Evolutionary conservation across 2,329 filamentous ascomycete genomes (phyloP).

Genomic region (Exophiala calicioides): DNA sequence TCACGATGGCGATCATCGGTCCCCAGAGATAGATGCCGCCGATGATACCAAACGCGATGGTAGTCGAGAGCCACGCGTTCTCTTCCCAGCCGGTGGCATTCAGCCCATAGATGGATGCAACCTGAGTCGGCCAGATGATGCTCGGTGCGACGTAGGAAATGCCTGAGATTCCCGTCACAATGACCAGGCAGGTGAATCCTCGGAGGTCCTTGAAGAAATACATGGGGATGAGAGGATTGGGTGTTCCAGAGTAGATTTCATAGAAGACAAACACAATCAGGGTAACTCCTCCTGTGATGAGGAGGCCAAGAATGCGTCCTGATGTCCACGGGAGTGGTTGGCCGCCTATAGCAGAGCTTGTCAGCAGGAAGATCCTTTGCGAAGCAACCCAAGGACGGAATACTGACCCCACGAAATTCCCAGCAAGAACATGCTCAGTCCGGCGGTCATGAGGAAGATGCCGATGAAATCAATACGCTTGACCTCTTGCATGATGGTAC

Average conservation of each 20-base stretch:
- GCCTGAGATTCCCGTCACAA: constrained; percentile 1
- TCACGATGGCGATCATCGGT: constrained; percentile 33
- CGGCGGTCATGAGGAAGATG: constrained; percentile 32
- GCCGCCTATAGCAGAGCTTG: no score
- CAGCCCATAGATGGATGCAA: constrained; percentile 1
- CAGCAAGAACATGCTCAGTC: constrained; percentile 34
- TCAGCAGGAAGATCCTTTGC: no score
- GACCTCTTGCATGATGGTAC: constrained; percentile 39
- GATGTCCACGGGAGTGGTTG: constrained; percentile 24
- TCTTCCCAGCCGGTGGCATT: constrained; percentile 7
- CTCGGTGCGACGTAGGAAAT: neutral
- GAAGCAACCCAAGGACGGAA: no score
- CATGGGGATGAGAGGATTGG: constrained; percentile 12
- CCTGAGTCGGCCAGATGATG: constrained; percentile 2
- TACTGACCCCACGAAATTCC: constrained; percentile 37
- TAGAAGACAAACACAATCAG: constrained; percentile 33
- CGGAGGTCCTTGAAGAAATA: constrained; percentile 9
- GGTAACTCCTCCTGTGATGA: constrained; percentile 31
- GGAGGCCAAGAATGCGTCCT: constrained; percentile 31
- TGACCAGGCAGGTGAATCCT: constrained; percentile 2
- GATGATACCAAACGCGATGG: constrained; percentile 36
- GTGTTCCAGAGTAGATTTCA: constrained; percentile 9
- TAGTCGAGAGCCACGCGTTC: constrained; percentile 15
- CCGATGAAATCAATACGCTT: constrained; percentile 35
- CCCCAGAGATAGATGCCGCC: constrained; percentile 36